Base-by-base conservation (phyloP, 257 asterid genomes). In the Cruciata laevipes region DNA sequence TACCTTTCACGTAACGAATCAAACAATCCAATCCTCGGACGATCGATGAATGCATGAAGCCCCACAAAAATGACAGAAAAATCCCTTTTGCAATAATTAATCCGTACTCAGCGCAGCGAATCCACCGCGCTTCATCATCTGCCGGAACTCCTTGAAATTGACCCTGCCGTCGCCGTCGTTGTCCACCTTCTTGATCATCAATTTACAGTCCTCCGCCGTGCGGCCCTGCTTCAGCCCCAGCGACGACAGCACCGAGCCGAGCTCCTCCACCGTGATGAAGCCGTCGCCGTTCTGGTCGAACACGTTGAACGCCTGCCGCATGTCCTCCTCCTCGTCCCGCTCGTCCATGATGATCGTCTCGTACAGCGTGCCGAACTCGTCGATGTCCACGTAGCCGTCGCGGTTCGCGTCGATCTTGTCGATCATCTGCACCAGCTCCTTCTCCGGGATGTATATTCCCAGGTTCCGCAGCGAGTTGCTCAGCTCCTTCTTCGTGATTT, bases 111-210 rank as follows among this genome's bases (percentile, higher is more conserved):
- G 72, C 37, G 82, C 77, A 57, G 80, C 73, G 67, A 80, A 80
- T 31, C 82, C 85, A 71, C 85, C 85, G 23, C 80, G 56, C 71
- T 80, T 80, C 85, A 80, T 80, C 85, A 80, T 80, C 72, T 80
- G 82, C 40, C 68, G 66, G 61, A 80, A 80, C 61, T 80, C 82
- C 25, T 67, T 78, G 14, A 65, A 80, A 35, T 80, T 63, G 30
- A 80, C 82, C 78, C 27, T 80, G 7, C 80, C 85, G 67, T 80
- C 85, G 21, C 85, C 80, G 55, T 80, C 85, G 38, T 61, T 80
- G 16, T 80, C 85, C 9, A 81, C 82, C 73, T 75, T 81, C 68
- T 63, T 67, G 11, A 81, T 81, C 82, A 81, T 77, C 65, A 27
- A 38, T 65, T 67, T 74, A 47, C 85, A 81, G 53, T 81, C 85